Evolutionary conservation across 179 eudicot genomes (phyloP), one percentile per base, ranked within the genome.

Genomic region (Silene coronaria): DNA sequence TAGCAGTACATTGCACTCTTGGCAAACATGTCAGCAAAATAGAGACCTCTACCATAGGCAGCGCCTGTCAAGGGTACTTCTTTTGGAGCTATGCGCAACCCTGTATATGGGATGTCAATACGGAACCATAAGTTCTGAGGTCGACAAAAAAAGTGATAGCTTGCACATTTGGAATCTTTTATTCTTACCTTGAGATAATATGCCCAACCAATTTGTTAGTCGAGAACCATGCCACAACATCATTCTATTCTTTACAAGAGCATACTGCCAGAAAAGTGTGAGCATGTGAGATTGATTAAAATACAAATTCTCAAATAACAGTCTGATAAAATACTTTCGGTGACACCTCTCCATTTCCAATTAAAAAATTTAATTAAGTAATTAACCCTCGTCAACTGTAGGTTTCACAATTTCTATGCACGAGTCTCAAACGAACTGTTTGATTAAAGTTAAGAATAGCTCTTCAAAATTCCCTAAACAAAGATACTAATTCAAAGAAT

Each of bases 171-270:
- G 32, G 32, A 9, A 59, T 13, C 36, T n/a, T 34, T 21, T 61
- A 27, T 38, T n/a, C 14, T 32, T 73, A 91, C 98, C 98, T 86
- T 91, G 98, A 42, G 95, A 89, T 72, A 93, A 82, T 80, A 93
- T 91, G 59, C 98, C 93, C 36, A 90, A 78, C 98, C 97, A 93
- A 76, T 93, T 93, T 73, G 97, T 82, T 74, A 93, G 93, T 67
- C 98, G 89, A 76, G 98, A 93, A 70, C 98, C 98, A 82, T 93
- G 98, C 98, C 98, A 93, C 75, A 93, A 73, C 27, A 93, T 89
- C 95, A 89, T 87, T 81, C 97, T 86, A 80, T 93, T 91, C 81
- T 87, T 86, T 17, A 83, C 62, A 26, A 53, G 72, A 62, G 98
- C 82, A 80, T 85, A 93, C 98, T 93, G 95, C 67, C 53, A 70